Evolutionary conservation across 139 green algal species (phyloP).

Genomic region (Chlorella sorokiniana): DNA sequence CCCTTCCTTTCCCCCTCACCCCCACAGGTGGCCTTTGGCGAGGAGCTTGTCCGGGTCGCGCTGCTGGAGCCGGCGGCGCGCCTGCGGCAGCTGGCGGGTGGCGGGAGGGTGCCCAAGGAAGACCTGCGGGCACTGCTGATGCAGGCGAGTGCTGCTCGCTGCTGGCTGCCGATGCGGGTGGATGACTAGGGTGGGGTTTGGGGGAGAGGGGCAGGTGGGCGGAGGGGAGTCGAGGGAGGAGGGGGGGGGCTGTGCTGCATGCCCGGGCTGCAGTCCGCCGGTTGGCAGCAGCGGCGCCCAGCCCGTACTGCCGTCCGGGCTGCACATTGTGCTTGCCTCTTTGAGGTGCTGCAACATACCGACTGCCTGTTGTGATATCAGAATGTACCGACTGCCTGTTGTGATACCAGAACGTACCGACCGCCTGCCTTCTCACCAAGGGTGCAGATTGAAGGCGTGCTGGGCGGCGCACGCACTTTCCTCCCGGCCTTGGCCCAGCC

Average conservation of each 20-base stretch:
- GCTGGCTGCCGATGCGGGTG: too few relatives aligned
- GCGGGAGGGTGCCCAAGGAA: slow-evolving; percentile 21
- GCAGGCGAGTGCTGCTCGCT: not conserved
- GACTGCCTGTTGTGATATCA: too few relatives aligned
- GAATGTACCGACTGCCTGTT: too few relatives aligned
- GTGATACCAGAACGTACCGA: too few relatives aligned
- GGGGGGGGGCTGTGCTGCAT: not conserved
- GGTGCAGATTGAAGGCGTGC: slow-evolving; percentile 42
- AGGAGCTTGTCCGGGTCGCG: not conserved
- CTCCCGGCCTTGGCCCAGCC: slow-evolving; percentile 44
- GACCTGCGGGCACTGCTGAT: slow-evolving; percentile 37
- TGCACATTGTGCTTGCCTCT: too few relatives aligned
- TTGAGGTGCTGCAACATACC: not conserved
- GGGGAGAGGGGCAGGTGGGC: too few relatives aligned
- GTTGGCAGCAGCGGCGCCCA: not conserved
- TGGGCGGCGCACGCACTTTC: slow-evolving; percentile 44
- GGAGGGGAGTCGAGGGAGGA: too few relatives aligned
- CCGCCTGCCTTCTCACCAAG: not conserved
- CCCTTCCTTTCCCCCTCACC: not conserved
- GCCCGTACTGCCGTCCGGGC: not conserved
- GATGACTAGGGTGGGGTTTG: too few relatives aligned
- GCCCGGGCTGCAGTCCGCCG: too few relatives aligned
- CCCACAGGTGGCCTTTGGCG: not conserved
- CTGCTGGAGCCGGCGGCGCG: slow-evolving; percentile 6
- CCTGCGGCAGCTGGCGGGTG: not conserved